Percentiles rank a stretch among this genome's conserved stretches.
phyloP scores from a whole-genome alignment of 345 rosid genomes.

The Arabis alpina region DNA sequence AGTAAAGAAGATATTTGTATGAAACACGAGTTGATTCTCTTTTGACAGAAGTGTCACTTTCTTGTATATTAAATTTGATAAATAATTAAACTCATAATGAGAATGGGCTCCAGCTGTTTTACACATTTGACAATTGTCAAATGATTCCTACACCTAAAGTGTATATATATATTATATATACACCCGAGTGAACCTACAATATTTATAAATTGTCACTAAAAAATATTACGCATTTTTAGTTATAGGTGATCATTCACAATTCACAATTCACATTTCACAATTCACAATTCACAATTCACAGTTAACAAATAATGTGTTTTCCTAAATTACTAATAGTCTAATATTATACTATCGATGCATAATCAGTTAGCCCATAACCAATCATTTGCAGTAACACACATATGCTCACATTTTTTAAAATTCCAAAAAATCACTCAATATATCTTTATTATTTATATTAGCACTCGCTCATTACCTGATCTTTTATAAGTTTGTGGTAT shows the following conservation, averaged over 20 bases:
- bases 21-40: slow-evolving; percentile 41
- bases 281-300: neutral
- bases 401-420: neutral
- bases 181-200: too few relatives aligned
- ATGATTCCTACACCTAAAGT: slow-evolving; percentile 27
- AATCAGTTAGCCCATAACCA: slow-evolving; percentile 13
- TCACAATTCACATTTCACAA: neutral
- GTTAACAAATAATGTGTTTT: too few relatives aligned
- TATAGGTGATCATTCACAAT: slow-evolving; percentile 24
- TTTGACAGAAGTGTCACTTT: slow-evolving; percentile 41
- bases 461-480: too few relatives aligned
- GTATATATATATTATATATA: neutral
- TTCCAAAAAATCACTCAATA: neutral
- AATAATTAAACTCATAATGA: neutral
- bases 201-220: too few relatives aligned
- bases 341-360: neutral
- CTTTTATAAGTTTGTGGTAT: too few relatives aligned
- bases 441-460: too few relatives aligned
- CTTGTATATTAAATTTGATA: slow-evolving; percentile 3
- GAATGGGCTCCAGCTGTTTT: slow-evolving; percentile 49
- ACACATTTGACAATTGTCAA: slow-evolving; percentile 44
- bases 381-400: neutral
- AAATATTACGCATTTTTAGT: neutral
- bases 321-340: neutral
- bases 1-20: slow-evolving; percentile 29